These are phyloP conservation scores for Scheffersomyces illinoinensis DNA, from an alignment of 1,139 yeast species.

Conservation along the genomic window DNA sequence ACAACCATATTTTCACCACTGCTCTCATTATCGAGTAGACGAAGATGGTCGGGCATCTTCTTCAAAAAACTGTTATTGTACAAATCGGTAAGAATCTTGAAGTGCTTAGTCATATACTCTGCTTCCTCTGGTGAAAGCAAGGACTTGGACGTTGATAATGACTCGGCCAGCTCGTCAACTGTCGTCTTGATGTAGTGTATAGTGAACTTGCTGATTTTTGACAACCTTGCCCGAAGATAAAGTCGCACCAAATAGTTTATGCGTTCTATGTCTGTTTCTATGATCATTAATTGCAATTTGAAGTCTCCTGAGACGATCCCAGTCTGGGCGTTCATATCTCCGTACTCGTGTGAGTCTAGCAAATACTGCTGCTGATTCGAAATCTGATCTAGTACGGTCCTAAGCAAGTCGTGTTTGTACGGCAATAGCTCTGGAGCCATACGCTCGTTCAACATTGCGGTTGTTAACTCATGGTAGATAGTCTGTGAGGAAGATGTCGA, in stretches of 20 bases:
- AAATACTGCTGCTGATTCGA: conserved; percentile 72
- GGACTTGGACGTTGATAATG: conserved; percentile 23
- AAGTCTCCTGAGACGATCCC: conserved; percentile 57
- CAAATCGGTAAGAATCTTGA: conserved; percentile 60
- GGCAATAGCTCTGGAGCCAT: conserved; percentile 82
- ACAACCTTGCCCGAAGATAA: conserved; percentile 74
- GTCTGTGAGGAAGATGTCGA: conserved; percentile 13
- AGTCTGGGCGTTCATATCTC: conserved; percentile 40
- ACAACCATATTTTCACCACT: conserved; percentile 81
- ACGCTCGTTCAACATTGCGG: conserved; percentile 81
- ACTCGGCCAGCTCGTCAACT: conserved; percentile 11
- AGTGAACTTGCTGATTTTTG: conserved; percentile 70
- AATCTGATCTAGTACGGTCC: conserved; percentile 56
- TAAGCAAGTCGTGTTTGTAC: conserved; percentile 62
- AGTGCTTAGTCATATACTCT: conserved; percentile 58
- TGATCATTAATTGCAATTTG: conserved; percentile 76
- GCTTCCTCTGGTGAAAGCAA: conserved; percentile 61
- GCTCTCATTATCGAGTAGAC: conserved; percentile 71
- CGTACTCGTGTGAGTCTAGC: conserved; percentile 58
- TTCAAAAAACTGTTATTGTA: conserved; percentile 69
- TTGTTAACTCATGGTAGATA: conserved; percentile 49
- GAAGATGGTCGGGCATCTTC: conserved; percentile 66
- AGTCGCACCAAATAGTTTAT: conserved; percentile 77
- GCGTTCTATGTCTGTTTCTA: conserved; percentile 90
- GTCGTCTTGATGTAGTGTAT: conserved; percentile 48